phyloP scores from a whole-genome alignment of 2,329 filamentous ascomycete genomes.

The Onygena corvina region DNA sequence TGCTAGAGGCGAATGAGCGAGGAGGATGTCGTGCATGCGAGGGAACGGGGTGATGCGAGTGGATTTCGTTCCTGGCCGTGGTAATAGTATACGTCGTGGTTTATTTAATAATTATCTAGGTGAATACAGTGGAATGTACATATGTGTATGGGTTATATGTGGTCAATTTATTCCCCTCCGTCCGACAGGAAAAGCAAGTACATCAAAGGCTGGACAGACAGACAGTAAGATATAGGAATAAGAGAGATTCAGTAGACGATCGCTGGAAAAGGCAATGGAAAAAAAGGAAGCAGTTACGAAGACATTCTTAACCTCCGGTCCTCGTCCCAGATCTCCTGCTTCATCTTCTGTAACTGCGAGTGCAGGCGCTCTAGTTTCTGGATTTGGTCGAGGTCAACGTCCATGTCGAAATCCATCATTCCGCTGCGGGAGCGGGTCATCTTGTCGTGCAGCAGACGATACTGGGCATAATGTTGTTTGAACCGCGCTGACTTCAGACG shows the following conservation, averaged over 20 bases:
- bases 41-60: not conserved
- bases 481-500: slow-evolving; percentile 38
- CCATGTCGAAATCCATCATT: not conserved
- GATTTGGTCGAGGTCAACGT: slow-evolving; percentile 37
- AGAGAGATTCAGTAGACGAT: not conserved
- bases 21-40: not conserved
- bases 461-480: slow-evolving; percentile 47
- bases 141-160: too few relatives aligned
- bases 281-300: not conserved
- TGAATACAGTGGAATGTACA: not conserved
- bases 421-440: slow-evolving; percentile 31
- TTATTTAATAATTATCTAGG: not conserved
- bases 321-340: slow-evolving; percentile 44
- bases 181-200: not conserved
- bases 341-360: slow-evolving; percentile 43
- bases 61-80: not conserved
- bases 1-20: slow-evolving; percentile 1
- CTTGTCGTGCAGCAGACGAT: slow-evolving; percentile 44
- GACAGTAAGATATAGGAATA: not conserved
- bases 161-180: not conserved
- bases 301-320: slow-evolving; percentile 26
- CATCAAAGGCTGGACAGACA: not conserved
- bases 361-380: slow-evolving; percentile 45
- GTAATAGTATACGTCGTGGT: too few relatives aligned
- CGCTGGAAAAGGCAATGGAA: not conserved